Evolutionary conservation across 2,329 filamentous ascomycete genomes (phyloP), one percentile per base, ranked within the genome.

Genomic region (Coniochaeta sp.): DNA sequence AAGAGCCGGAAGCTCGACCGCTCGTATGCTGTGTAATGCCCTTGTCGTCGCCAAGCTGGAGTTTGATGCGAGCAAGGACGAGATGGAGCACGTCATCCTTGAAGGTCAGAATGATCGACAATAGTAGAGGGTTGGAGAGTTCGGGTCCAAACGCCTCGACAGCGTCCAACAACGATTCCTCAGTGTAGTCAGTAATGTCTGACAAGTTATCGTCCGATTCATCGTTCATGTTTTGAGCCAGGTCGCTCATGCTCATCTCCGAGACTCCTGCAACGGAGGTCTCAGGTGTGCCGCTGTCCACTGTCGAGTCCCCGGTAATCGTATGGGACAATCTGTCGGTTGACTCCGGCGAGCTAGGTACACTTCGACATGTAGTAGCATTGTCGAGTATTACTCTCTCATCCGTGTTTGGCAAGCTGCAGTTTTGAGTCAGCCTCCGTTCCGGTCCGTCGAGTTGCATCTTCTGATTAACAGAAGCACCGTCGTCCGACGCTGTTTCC

Each of bases 101-200:
- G 45, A 48, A 48, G 12, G 24, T 31, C 28, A 28, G 14, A 20
- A 48, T 31, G 27, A 48, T 48, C 16, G 45, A 48, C 6, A 48
- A 22, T 13, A 48, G 14, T n/a, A 48, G 14, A 9, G 45, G 26
- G 18, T 48, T 48, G 24, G 26, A 31, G 26, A 48, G 27, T 6
- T 9, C 45, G 4, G 45, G 45, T 6, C 28, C 27, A 14, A 48
- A 31, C 26, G 26, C 27, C 18, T 48, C 45, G 10, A 31, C 45
- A 31, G 24, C 26, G 24, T 48, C 45, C 6, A 48, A 48, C 7
- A 48, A 31, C n/a, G 45, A 48, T 22, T 48, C 45, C n/a, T 30
- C 45, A n/a, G 45, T 48, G 30, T 48, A 48, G 27, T 48, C 45
- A 14, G 45, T 30, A 14, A 48, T 28, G 26, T 48, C 45, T 13